Evolutionary conservation across 2,329 filamentous ascomycete species (phyloP).

Genomic region (Colletotrichum cereale): DNA sequence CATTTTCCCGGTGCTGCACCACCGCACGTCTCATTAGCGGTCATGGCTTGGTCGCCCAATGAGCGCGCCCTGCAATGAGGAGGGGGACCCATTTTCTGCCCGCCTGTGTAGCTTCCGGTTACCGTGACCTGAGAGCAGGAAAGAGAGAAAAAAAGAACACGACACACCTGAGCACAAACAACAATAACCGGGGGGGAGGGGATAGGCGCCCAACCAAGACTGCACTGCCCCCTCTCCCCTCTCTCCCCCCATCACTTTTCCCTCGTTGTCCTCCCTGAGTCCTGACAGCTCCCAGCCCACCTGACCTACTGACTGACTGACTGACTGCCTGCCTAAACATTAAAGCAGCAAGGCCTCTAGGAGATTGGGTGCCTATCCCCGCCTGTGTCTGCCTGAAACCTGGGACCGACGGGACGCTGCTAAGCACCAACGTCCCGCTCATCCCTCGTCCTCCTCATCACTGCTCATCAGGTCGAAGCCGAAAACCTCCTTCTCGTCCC

Average conservation of each 20-base stretch:
- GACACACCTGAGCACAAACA: slow-evolving; percentile 7
- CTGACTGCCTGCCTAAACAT: background rate
- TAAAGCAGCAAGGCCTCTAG: slow-evolving; percentile 33
- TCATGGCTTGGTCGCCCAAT: slow-evolving; percentile 33
- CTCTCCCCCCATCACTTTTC: background rate
- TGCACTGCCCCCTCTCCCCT: slow-evolving; percentile 10
- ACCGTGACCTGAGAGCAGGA: background rate
- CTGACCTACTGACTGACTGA: too few species aligned
- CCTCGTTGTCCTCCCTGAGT: background rate
- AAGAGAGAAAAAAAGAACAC: background rate
- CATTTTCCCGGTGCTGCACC: slow-evolving; percentile 27
- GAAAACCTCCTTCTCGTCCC: slow-evolving; percentile 8
- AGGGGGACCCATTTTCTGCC: background rate
- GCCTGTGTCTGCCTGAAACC: slow-evolving; percentile 28
- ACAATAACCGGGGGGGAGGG: slow-evolving; percentile 17
- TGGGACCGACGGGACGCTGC: background rate
- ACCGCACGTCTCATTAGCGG: slow-evolving; percentile 28
- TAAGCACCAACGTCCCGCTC: background rate
- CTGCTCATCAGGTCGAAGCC: slow-evolving; percentile 2
- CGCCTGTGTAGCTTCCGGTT: slow-evolving; percentile 6
- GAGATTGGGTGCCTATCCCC: slow-evolving; percentile 20
- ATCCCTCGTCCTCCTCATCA: background rate
- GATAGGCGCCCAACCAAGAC: background rate
- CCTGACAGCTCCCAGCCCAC: background rate
- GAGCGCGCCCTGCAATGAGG: slow-evolving; percentile 28